Evolutionary conservation across 257 asterid genomes (phyloP), one percentile per base, ranked within the genome.

Genomic region (Pogostemon cablin): DNA sequence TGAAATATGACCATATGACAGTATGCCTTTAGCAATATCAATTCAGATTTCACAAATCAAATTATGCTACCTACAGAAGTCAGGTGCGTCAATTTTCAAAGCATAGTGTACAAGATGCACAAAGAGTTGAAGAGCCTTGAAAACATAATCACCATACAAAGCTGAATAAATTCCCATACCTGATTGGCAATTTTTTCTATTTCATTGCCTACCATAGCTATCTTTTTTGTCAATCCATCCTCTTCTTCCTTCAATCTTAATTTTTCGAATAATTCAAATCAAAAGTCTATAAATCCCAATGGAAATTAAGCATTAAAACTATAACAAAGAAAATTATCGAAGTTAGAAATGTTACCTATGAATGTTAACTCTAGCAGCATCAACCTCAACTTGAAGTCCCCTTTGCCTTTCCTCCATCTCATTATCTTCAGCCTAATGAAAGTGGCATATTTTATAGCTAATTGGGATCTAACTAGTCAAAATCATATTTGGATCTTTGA

Each of bases 371-470:
- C 77, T 72, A 56, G 81, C 91, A 68, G 85, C 80, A 15, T 82
- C 83, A 58, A 89, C 75, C 73, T 83, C 86, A 68, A 49, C 77
- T 81, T 89, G 93, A 75, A 95, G 88, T 73, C 78, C 83, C 80
- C 71, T 81, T 20, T 85, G 63, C 72, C 65, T 89, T 78, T 78
- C 85, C 82, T 84, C 89, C 85, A 88, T 80, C 81, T 86, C 95
- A 72, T 49, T 82, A 68, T 87, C 95, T 82, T 91, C 99, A 57
- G 91, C 96, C 98, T 93, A 75, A 56, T 79, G 72, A 44, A 81
- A 77, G 63, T 60, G 44, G 67, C 65, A 77, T 61, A 50, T 68
- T 32, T 53, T 71, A 72, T 71, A 72, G 60, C 67, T 49, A 37
- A 48, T 39, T 17, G 35, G 55, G 44, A 10, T 10, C 48, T 25